phyloP scores from a whole-genome alignment of 2,329 filamentous ascomycete genomes.

The Aspergillus ibericus region DNA sequence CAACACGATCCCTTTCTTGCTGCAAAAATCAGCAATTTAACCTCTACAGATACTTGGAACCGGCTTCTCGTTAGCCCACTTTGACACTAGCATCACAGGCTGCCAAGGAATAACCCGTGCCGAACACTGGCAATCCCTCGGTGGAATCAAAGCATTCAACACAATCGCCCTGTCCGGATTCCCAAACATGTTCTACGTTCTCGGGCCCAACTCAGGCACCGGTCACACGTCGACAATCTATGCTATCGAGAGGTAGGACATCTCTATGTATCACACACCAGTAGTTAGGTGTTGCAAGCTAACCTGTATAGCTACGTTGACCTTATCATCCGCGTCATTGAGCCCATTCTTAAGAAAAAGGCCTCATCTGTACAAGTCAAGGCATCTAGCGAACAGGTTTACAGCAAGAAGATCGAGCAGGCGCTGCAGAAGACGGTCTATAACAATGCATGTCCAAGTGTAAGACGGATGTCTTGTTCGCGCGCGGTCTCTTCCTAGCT shows the following conservation, averaged over 20 bases:
- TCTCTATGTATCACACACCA: too few species aligned
- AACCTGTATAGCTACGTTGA: constrained; percentile 10
- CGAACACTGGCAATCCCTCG: constrained; percentile 18
- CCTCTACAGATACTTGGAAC: constrained; percentile 14
- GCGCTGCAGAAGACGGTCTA: constrained; percentile 14
- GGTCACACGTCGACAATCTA: constrained; percentile 17
- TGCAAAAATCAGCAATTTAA: too few species aligned
- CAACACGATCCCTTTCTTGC: not conserved
- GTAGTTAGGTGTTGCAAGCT: not conserved
- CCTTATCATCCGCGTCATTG: constrained; percentile 13
- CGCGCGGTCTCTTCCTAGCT: not conserved
- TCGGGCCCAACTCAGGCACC: constrained; percentile 18
- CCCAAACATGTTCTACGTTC: constrained; percentile 24
- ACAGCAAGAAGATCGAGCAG: constrained; percentile 7
- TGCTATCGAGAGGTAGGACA: constrained; percentile 16
- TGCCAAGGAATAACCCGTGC: constrained; percentile 14
- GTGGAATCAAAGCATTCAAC: constrained; percentile 19
- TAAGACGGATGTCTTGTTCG: not conserved
- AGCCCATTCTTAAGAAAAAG: constrained; percentile 7
- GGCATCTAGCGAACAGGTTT: constrained; percentile 9
- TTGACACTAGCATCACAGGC: constrained; percentile 15
- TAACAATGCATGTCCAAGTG: constrained; percentile 12
- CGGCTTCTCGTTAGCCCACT: constrained; percentile 21
- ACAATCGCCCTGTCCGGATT: constrained; percentile 22
- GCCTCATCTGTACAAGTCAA: constrained; percentile 17